A percentile compares a stretch with the other conserved stretches of the same genome.
These are phyloP conservation scores for Botrytis deweyae DNA, from an alignment of 2,329 filamentous ascomycete genomes.

Conservation along the genomic window DNA sequence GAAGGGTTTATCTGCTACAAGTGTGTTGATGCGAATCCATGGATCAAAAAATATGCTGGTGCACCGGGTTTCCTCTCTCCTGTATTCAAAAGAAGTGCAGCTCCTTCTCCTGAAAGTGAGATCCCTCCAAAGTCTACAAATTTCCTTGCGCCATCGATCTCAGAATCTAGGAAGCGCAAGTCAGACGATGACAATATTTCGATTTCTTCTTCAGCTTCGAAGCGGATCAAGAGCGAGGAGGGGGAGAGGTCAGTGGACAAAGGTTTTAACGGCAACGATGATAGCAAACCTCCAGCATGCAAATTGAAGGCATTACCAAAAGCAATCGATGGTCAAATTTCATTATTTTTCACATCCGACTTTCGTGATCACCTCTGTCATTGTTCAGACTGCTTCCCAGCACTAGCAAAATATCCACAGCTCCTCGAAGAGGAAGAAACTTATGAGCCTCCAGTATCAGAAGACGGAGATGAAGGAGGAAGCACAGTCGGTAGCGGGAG, in stretches of 20 bases:
- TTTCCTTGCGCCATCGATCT: conserved; percentile 24
- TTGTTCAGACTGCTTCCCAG: conserved; percentile 76
- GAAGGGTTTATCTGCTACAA: conserved; percentile 92
- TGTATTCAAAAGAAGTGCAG: conserved; percentile 52
- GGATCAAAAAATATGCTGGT: conserved; percentile 87
- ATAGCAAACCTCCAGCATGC: conserved; percentile 44
- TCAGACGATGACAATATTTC: conserved; percentile 49
- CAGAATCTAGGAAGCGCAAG: conserved; percentile 63
- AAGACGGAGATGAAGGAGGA: conserved; percentile 53
- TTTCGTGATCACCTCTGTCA: conserved; percentile 84
- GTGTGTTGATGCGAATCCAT: conserved; percentile 82
- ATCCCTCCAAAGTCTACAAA: conserved; percentile 31
- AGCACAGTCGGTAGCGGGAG: conserved; percentile 73
- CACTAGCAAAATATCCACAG: conserved; percentile 69
- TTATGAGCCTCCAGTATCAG: conserved; percentile 87
- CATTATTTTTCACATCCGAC: conserved; percentile 74
- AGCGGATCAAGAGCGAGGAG: conserved; percentile 48
- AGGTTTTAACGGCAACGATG: neutral
- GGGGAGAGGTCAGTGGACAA: neutral
- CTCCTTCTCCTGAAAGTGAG: conserved; percentile 38
- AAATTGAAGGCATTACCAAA: conserved; percentile 61
- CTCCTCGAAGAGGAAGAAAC: conserved; percentile 92
- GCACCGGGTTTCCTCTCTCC: conserved; percentile 75
- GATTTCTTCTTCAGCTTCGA: conserved; percentile 42
- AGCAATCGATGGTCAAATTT: conserved; percentile 61